Conservation (phyloP, 306 rosid genomes). For the Prunus kanzakura region DNA sequence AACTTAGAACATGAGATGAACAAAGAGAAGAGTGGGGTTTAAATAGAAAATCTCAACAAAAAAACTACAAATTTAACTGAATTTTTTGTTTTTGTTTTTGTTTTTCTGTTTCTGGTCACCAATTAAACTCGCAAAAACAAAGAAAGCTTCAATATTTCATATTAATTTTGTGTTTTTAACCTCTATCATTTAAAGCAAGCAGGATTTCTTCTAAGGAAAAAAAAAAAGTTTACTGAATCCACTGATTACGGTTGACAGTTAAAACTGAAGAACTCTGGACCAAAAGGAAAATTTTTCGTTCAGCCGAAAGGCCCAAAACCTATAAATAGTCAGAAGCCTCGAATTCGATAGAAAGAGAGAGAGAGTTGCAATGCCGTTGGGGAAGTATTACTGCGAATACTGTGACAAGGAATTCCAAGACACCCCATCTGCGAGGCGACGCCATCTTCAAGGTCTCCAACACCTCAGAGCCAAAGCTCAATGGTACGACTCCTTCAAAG, state of each 20-base stretch:
- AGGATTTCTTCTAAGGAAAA: not conserved
- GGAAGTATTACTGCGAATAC: slow-evolving; percentile 74
- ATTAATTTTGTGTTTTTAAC: not conserved
- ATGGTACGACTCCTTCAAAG: slow-evolving; percentile 83
- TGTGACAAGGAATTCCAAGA: slow-evolving; percentile 83
- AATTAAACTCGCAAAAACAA: not conserved
- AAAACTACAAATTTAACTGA: not conserved
- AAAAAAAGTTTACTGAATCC: too few relatives aligned
- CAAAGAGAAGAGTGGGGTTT: too few relatives aligned
- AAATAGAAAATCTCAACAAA: too few relatives aligned
- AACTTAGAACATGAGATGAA: too few relatives aligned
- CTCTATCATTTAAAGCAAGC: not conserved
- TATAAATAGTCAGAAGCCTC: not conserved
- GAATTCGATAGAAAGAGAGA: not conserved
- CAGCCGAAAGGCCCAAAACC: not conserved
- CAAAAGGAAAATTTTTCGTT: not conserved
- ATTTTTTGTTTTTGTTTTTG: not conserved
- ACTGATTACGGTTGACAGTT: too few relatives aligned
- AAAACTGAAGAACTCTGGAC: too few relatives aligned
- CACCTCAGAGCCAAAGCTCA: slow-evolving; percentile 77
- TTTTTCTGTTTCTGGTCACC: not conserved
- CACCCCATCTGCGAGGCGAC: slow-evolving; percentile 59
- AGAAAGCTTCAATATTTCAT: not conserved
- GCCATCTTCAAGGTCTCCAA: slow-evolving; percentile 63
- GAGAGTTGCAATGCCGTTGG: slow-evolving; percentile 38